A percentile compares a stretch with the other conserved stretches of the same genome.
Conservation (phyloP, 208 protist genomes). For the Trypanosomatidae sp. region DNA sequence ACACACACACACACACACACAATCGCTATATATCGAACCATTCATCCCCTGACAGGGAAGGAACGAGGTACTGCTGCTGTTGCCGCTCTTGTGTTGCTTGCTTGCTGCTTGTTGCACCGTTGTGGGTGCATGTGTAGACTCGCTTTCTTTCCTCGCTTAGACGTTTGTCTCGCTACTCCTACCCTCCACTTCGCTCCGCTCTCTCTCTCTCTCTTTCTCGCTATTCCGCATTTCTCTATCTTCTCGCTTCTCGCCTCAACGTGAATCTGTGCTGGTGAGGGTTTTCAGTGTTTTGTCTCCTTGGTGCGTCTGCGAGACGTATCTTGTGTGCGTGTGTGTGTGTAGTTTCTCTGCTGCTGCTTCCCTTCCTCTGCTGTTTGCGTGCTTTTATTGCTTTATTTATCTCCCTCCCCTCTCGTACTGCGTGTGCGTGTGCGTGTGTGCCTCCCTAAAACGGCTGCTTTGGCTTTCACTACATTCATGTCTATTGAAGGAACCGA, state of each 20-base stretch:
- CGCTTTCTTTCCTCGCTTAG: not conserved
- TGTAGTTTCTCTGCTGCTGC: conserved; percentile 2
- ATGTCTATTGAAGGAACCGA: too few relatives aligned
- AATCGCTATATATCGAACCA: not conserved
- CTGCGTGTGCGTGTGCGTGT: too few relatives aligned
- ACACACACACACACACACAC: not conserved
- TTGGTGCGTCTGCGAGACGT: not conserved
- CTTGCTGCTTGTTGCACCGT: not conserved
- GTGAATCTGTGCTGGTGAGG: not conserved
- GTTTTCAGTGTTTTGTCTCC: not conserved
- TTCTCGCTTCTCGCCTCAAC: not conserved
- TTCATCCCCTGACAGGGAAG: not conserved
- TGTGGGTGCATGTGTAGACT: not conserved
- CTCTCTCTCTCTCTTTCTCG: not conserved
- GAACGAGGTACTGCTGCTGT: not conserved
- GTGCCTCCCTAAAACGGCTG: too few relatives aligned
- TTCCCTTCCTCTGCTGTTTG: not conserved
- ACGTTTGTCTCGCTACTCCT: not conserved
- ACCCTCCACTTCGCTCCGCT: not conserved
- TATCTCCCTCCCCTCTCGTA: too few relatives aligned
- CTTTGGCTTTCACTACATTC: too few relatives aligned
- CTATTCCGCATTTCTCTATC: not conserved
- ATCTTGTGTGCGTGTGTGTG: conserved; percentile 8
- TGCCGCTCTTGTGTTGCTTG: not conserved
- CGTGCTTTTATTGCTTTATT: not conserved